Percentiles rank a stretch among this genome's conserved stretches.
phyloP scores from a whole-genome alignment of 2,329 filamentous ascomycete species.

The Penicillium digitatum region DNA sequence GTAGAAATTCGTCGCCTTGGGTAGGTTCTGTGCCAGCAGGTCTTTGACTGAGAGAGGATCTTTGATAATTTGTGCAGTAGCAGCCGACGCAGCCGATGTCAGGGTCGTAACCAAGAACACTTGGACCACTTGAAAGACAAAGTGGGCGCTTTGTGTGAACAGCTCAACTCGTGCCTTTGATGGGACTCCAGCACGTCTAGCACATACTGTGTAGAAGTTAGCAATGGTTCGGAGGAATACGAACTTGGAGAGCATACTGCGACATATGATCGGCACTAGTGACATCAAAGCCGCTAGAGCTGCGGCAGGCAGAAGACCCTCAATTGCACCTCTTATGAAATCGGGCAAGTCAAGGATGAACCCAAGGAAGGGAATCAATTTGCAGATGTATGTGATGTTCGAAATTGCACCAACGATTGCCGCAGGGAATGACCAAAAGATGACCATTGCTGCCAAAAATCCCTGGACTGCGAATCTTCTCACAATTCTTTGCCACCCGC shows the following conservation, averaged over 20 bases:
- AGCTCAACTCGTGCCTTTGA: slow-evolving; percentile 77
- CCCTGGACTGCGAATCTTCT: slow-evolving; percentile 65
- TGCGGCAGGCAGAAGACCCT: slow-evolving; percentile 77
- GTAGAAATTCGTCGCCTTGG: slow-evolving; percentile 89
- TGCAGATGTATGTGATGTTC: slow-evolving; percentile 68
- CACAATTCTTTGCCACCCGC: slow-evolving; percentile 77
- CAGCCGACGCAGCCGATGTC: slow-evolving; percentile 72
- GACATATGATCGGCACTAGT: slow-evolving; percentile 75
- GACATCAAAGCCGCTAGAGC: slow-evolving; percentile 80
- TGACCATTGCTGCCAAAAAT: slow-evolving; percentile 70
- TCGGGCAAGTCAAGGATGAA: slow-evolving; percentile 71
- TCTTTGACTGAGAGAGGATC: slow-evolving; percentile 61
- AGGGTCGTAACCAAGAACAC: slow-evolving; percentile 86
- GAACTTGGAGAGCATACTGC: slow-evolving; percentile 50
- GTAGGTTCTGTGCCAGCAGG: slow-evolving; percentile 70
- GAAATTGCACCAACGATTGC: slow-evolving; percentile 81
- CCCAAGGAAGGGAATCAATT: slow-evolving; percentile 55
- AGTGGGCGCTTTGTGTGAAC: slow-evolving; percentile 87
- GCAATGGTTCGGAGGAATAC: not conserved
- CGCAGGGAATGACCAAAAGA: slow-evolving; percentile 79
- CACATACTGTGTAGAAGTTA: slow-evolving; percentile 55
- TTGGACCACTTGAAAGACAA: slow-evolving; percentile 68
- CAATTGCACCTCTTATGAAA: slow-evolving; percentile 70
- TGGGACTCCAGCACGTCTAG: slow-evolving; percentile 73
- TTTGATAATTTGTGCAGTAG: slow-evolving; percentile 61